phyloP scores from a whole-genome alignment of 2,329 filamentous ascomycete genomes.

The Ceratocystis variospora region DNA sequence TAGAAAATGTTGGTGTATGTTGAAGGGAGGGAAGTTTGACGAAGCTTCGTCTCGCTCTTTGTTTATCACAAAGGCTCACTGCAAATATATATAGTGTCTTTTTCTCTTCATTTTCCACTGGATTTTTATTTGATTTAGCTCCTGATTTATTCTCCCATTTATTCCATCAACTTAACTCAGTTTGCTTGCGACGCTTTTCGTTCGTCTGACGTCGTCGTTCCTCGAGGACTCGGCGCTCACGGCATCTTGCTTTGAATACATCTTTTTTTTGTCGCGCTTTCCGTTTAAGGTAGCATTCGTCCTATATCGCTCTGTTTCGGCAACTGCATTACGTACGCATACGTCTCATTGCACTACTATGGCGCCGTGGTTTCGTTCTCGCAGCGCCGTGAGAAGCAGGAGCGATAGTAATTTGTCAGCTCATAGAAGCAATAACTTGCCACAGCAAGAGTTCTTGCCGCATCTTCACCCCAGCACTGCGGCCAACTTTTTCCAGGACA shows the following conservation, averaged over 20 bases:
- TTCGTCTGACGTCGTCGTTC: not conserved
- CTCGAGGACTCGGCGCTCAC: not conserved
- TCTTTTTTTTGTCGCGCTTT: not conserved
- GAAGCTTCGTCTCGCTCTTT: not conserved
- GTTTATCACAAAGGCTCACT: too few relatives aligned
- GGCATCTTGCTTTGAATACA: not conserved
- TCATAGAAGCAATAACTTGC: not conserved
- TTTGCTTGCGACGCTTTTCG: too few relatives aligned
- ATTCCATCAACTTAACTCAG: too few relatives aligned
- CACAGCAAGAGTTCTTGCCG: constrained; percentile 1
- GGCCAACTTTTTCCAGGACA: not conserved
- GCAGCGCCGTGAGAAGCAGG: not conserved
- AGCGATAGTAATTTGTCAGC: not conserved
- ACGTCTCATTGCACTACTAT: not conserved
- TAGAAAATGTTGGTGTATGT: not conserved
- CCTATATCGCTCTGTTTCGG: not conserved
- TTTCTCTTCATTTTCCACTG: too few relatives aligned
- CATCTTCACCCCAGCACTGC: not conserved
- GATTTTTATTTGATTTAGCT: too few relatives aligned
- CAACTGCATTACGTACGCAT: not conserved
- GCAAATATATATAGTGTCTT: too few relatives aligned
- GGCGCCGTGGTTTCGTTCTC: constrained; percentile 1
- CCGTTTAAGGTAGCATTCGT: not conserved
- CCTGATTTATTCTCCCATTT: too few relatives aligned
- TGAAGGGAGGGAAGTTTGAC: not conserved